phyloP scores from a whole-genome alignment of 768 basidiomycete species.

The Epithele typhae region DNA sequence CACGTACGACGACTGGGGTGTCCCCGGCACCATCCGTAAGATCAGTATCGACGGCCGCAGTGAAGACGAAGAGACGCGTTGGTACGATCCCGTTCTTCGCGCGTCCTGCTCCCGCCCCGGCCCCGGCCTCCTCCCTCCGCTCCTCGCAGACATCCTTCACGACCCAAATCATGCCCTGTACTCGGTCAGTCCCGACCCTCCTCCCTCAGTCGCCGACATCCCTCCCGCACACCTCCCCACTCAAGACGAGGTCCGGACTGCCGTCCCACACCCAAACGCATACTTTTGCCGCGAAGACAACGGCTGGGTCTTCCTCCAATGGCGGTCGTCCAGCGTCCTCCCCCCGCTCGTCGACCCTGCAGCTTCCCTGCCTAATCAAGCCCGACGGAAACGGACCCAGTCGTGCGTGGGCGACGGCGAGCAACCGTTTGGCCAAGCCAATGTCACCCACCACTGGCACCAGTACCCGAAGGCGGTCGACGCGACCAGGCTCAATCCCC shows the following conservation, averaged over 20 bases:
- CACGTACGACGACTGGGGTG: constrained; percentile 6
- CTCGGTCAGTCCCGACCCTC: constrained; percentile 45
- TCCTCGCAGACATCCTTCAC: constrained; percentile 64
- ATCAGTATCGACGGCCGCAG: constrained; percentile 56
- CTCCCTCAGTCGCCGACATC: constrained; percentile 5
- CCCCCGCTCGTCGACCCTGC: constrained; percentile 49
- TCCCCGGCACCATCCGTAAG: constrained; percentile 12
- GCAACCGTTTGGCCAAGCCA: constrained; percentile 41
- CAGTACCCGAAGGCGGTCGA: constrained; percentile 68
- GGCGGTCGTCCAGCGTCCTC: constrained; percentile 57
- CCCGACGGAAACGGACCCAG: constrained; percentile 39
- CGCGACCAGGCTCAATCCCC: constrained; percentile 60
- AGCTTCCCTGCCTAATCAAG: constrained; percentile 48
- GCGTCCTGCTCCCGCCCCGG: constrained; percentile 54
- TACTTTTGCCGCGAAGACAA: constrained; percentile 82
- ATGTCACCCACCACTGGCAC: constrained; percentile 82
- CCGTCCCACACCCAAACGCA: constrained; percentile 77
- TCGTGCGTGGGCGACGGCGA: constrained; percentile 53
- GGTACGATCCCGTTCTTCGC: constrained; percentile 61
- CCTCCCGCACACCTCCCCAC: constrained; percentile 39
- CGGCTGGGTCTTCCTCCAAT: constrained; percentile 73
- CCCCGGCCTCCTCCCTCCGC: constrained; percentile 63
- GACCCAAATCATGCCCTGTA: constrained; percentile 70
- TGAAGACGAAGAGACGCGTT: constrained; percentile 55
- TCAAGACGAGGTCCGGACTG: constrained; percentile 59